A percentile compares a stretch with the other conserved stretches of the same genome.
phyloP scores from a whole-genome alignment of 192 early-diverging fungal species.

The Coemansia sp. region DNA sequence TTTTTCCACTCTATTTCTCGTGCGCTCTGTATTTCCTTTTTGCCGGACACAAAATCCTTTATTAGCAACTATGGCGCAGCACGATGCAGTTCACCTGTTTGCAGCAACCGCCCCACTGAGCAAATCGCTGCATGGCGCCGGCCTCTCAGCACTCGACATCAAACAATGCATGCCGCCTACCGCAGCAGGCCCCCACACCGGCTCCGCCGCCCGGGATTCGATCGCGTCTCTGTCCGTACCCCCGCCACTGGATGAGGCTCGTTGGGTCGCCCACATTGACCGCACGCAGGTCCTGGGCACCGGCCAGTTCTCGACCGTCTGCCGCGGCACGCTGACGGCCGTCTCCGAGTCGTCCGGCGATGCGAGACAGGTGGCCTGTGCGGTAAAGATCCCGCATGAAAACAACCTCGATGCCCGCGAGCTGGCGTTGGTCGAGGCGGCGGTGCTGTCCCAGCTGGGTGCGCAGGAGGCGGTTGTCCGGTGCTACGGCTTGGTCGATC shows the following conservation, averaged over 20 bases:
- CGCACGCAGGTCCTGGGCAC: conserved; percentile 33
- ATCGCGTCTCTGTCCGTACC: conserved; percentile 18
- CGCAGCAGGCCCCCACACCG: neutral
- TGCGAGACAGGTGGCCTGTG: conserved; percentile 12
- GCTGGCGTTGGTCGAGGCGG: conserved; percentile 45
- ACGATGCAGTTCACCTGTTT: conserved; percentile 1
- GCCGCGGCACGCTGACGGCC: conserved; percentile 24
- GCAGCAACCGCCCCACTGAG: conserved; percentile 17
- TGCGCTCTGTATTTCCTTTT: no score
- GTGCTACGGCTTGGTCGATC: conserved; percentile 41
- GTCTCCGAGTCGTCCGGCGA: neutral
- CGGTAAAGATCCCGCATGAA: conserved; percentile 42
- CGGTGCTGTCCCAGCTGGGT: conserved; percentile 38
- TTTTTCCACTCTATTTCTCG: no score
- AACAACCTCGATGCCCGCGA: conserved; percentile 46
- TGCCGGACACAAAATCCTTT: conserved; percentile 5
- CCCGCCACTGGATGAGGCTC: conserved; percentile 10
- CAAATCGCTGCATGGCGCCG: conserved; percentile 8
- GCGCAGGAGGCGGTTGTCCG: conserved; percentile 19
- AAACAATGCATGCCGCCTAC: conserved; percentile 38
- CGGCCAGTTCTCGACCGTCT: conserved; percentile 49
- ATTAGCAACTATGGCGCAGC: no score
- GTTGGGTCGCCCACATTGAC: no score
- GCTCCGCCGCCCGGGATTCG: conserved; percentile 1
- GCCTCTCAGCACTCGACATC: conserved; percentile 37